Percentiles rank a stretch among this genome's conserved stretches.
phyloP scores from a whole-genome alignment of 2,329 filamentous ascomycete species.

The Fusarium cyanostomum region DNA sequence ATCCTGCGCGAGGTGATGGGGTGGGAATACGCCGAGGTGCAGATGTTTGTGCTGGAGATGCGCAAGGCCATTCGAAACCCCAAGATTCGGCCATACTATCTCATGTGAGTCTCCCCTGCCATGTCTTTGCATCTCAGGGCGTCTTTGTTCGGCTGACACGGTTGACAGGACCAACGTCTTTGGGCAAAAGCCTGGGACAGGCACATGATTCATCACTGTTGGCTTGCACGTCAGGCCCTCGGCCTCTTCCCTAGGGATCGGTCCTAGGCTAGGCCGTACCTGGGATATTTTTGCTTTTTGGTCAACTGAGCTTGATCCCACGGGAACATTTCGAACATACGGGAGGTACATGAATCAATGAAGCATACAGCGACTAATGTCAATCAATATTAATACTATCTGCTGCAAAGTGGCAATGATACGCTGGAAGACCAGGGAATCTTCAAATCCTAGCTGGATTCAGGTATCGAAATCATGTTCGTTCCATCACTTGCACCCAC shows the following conservation, averaged over 20 bases:
- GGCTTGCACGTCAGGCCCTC: no score
- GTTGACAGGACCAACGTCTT: slow-evolving; percentile 3
- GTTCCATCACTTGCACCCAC: slow-evolving; percentile 46
- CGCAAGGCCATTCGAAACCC: slow-evolving; percentile 10
- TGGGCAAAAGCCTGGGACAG: neutral
- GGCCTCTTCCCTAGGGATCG: neutral
- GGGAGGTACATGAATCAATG: no score
- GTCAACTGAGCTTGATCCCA: no score
- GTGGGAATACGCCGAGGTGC: slow-evolving; percentile 16
- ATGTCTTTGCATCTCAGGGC: no score
- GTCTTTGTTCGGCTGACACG: neutral
- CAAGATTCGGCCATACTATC: slow-evolving; percentile 3
- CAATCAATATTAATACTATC: no score
- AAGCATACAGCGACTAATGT: no score
- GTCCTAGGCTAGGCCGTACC: no score
- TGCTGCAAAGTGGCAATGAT: no score
- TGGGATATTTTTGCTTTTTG: no score
- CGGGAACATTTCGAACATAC: no score
- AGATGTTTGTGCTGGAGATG: slow-evolving; percentile 22
- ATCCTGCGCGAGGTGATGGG: slow-evolving; percentile 19
- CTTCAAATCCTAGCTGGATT: neutral
- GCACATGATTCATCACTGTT: neutral
- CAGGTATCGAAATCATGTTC: neutral
- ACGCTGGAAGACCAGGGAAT: no score
- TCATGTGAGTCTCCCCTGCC: neutral